phyloP scores from a whole-genome alignment of 2,329 filamentous ascomycete genomes.

The Diaporthe australafricana region DNA sequence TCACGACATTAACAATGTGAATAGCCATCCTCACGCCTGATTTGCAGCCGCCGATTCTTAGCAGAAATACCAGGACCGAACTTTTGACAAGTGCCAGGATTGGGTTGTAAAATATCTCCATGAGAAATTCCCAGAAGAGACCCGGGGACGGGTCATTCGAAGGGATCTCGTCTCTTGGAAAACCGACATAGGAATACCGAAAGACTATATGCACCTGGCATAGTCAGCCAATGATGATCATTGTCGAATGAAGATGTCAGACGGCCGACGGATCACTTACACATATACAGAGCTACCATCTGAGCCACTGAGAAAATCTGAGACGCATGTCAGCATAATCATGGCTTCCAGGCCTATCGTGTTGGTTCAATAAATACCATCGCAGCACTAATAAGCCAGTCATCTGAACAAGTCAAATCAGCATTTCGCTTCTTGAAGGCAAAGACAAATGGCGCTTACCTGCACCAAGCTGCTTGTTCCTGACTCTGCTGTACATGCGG shows the following conservation, averaged over 20 bases:
- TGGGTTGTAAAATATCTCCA: conserved; percentile 50
- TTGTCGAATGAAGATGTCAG: neutral
- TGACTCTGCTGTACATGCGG: conserved; percentile 9
- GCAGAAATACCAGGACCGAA: conserved; percentile 48
- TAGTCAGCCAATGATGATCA: neutral
- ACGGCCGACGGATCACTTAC: too few relatives aligned
- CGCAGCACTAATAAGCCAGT: neutral
- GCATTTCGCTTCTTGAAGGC: too few relatives aligned
- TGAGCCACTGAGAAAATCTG: too few relatives aligned
- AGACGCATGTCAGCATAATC: too few relatives aligned
- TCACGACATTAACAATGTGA: conserved; percentile 45
- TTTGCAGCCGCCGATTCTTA: conserved; percentile 47
- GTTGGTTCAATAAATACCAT: too few relatives aligned
- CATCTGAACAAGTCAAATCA: neutral
- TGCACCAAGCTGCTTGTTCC: conserved; percentile 3
- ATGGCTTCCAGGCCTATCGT: too few relatives aligned
- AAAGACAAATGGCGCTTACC: too few relatives aligned
- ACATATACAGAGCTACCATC: too few relatives aligned
- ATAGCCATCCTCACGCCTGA: conserved; percentile 43
- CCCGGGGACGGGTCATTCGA: conserved; percentile 42
- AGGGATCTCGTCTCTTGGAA: conserved; percentile 18
- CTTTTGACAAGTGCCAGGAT: conserved; percentile 50
- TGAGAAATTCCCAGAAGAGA: conserved; percentile 46
- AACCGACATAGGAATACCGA: neutral
- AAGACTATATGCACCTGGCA: neutral